Evolutionary conservation across 768 basidiomycete species (phyloP).

Genomic region (Boletellus emodensis): DNA sequence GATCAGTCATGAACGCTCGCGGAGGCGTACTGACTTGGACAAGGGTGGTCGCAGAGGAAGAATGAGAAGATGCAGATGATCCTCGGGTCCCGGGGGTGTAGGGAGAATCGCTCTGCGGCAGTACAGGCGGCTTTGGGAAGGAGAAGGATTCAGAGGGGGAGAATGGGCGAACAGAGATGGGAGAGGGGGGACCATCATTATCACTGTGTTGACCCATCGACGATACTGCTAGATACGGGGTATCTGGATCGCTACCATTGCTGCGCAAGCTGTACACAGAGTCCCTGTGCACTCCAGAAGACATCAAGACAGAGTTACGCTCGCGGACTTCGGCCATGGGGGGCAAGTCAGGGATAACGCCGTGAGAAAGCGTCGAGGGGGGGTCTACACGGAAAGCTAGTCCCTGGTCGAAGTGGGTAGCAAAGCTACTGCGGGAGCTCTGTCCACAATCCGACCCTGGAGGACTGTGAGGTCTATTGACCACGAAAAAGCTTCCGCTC

Average conservation of each 20-base stretch:
- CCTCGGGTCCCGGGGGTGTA: background rate
- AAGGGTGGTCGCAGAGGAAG: conserved; percentile 18
- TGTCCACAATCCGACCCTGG: conserved; percentile 18
- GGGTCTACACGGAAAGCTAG: conserved; percentile 23
- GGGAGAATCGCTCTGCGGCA: background rate
- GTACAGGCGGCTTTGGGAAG: conserved; percentile 61
- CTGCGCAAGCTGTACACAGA: conserved; percentile 42
- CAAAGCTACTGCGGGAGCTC: conserved; percentile 58
- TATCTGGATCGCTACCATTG: conserved; percentile 31
- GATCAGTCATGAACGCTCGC: conserved; percentile 12
- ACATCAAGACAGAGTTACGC: conserved; percentile 21
- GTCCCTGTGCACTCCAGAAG: conserved; percentile 28
- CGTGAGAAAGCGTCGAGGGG: conserved; percentile 6
- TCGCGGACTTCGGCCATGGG: conserved; percentile 55
- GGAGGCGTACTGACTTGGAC: conserved; percentile 16
- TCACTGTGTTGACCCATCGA: conserved; percentile 12
- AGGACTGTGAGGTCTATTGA: conserved; percentile 11
- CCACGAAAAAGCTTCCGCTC: background rate
- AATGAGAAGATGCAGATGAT: background rate
- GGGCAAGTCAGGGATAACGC: conserved; percentile 39
- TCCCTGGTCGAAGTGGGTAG: conserved; percentile 53
- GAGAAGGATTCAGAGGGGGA: conserved; percentile 64
- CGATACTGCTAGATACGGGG: conserved; percentile 42
- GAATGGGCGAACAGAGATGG: conserved; percentile 64
- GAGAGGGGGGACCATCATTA: conserved; percentile 32